phyloP scores from a whole-genome alignment of 306 rosid genomes.

The Corylus avellana region DNA sequence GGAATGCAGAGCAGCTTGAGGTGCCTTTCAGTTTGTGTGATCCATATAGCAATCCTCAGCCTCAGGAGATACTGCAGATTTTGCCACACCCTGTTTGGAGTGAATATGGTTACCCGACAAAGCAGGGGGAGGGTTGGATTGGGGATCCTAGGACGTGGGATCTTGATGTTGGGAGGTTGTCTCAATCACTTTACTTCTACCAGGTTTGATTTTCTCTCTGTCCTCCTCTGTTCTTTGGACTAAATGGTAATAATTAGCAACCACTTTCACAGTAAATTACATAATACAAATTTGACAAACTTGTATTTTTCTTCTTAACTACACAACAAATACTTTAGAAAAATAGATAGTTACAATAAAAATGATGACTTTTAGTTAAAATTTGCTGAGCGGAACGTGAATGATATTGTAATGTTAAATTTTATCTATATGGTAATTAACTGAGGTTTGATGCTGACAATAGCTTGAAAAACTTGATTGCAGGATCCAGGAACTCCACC shows the following conservation, averaged over 20 bases:
- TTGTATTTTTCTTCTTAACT: too few relatives aligned
- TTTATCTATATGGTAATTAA: too few relatives aligned
- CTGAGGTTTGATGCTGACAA: neutral
- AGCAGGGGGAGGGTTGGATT: constrained; percentile 59
- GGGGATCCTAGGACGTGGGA: constrained; percentile 68
- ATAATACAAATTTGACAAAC: too few relatives aligned
- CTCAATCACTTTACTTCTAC: constrained; percentile 62
- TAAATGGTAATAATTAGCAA: neutral
- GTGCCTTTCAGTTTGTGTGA: constrained; percentile 43
- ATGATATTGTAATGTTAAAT: too few relatives aligned
- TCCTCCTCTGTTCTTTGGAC: neutral
- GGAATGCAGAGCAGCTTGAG: constrained; percentile 49
- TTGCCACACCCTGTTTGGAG: constrained; percentile 63
- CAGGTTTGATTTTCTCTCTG: constrained; percentile 39
- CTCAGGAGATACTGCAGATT: constrained; percentile 68
- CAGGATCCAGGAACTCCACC: constrained; percentile 46
- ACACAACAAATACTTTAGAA: too few relatives aligned
- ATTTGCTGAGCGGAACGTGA: too few relatives aligned
- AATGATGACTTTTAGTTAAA: too few relatives aligned
- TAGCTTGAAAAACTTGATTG: neutral
- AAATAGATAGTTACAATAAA: too few relatives aligned
- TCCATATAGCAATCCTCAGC: constrained; percentile 62
- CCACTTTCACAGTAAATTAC: too few relatives aligned
- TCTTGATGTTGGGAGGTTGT: constrained; percentile 65
- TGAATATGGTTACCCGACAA: constrained; percentile 59